These are phyloP conservation scores for Trifolium subterraneum DNA, from an alignment of 306 rosid genomes.

Conservation along the genomic window DNA sequence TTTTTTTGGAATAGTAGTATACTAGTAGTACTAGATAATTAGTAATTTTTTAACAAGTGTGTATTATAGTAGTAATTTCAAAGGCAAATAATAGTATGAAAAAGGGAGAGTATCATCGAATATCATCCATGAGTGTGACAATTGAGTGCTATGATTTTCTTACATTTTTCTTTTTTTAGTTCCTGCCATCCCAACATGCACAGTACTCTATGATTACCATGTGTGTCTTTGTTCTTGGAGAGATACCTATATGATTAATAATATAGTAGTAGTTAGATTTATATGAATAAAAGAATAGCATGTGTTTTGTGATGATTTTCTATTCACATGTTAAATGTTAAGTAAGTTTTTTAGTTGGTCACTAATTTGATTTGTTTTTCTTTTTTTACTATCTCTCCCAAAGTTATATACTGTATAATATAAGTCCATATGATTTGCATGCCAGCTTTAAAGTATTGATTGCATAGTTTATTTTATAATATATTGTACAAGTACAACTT, in stretches of 20 bases:
- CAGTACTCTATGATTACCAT: background rate
- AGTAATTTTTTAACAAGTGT: background rate
- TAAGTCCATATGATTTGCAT: conserved; percentile 28
- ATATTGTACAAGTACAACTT: conserved; percentile 37
- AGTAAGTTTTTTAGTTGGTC: too few species aligned
- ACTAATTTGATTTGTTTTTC: background rate
- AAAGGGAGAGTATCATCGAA: background rate
- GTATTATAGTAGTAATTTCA: background rate
- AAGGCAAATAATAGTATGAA: background rate
- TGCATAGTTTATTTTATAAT: background rate
- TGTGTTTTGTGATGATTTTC: background rate
- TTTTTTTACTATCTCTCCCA: background rate
- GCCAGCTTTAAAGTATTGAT: conserved; percentile 34
- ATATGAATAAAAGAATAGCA: background rate
- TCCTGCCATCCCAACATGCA: conserved; percentile 1
- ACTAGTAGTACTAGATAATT: background rate
- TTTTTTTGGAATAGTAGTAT: background rate
- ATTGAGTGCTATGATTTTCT: conserved; percentile 12
- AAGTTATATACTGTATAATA: background rate
- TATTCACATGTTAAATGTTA: conserved; percentile 7
- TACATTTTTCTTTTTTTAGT: conserved; percentile 6
- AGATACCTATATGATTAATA: conserved; percentile 7
- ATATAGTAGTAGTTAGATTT: background rate
- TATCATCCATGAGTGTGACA: background rate
- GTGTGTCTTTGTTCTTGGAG: conserved; percentile 9